A percentile compares a stretch with the other conserved stretches of the same genome.
Evolutionary conservation across 2,329 filamentous ascomycete genomes (phyloP).

Genomic region (Hymenoscyphus albidus): DNA sequence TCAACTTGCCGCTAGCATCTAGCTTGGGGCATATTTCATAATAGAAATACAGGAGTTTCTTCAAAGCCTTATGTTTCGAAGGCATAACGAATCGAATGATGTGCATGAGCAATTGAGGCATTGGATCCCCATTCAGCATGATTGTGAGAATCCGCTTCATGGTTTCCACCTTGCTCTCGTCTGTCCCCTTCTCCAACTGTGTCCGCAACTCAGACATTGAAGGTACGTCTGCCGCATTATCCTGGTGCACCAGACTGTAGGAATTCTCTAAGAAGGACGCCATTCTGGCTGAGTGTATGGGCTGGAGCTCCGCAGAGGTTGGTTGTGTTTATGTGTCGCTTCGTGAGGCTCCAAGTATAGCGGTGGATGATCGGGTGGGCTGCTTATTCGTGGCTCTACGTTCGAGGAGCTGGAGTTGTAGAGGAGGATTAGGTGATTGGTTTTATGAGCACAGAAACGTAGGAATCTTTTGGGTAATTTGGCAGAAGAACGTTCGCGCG

Average conservation of each 20-base stretch:
- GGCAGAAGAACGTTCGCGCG: slow-evolving; percentile 21
- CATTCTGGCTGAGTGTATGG: slow-evolving; percentile 57
- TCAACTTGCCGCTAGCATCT: slow-evolving; percentile 86
- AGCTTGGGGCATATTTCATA: slow-evolving; percentile 98
- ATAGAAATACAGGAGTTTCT: slow-evolving; percentile 99
- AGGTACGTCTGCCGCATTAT: slow-evolving; percentile 92
- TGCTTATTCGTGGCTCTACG: slow-evolving; percentile 2
- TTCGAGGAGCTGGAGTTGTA: not conserved
- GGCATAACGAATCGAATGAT: slow-evolving; percentile 99
- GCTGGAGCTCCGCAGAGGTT: slow-evolving; percentile 20
- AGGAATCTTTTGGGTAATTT: slow-evolving; percentile 8
- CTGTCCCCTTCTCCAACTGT: slow-evolving; percentile 88
- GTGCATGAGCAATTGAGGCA: slow-evolving; percentile 96
- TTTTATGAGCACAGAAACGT: slow-evolving; percentile 17
- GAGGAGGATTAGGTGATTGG: not conserved
- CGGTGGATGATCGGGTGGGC: not conserved
- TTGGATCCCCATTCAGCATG: slow-evolving; percentile 97
- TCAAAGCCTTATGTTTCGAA: slow-evolving; percentile 90
- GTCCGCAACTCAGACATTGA: slow-evolving; percentile 86
- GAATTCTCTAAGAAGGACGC: slow-evolving; percentile 90
- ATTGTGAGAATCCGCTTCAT: slow-evolving; percentile 95
- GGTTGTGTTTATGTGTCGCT: slow-evolving; percentile 22
- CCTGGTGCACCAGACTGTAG: slow-evolving; percentile 96
- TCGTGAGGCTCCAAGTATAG: slow-evolving; percentile 17
- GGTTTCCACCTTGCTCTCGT: slow-evolving; percentile 89